These are phyloP conservation scores for Eucalyptus shirleyi DNA, from an alignment of 345 rosid genomes.

Conservation along the genomic window DNA sequence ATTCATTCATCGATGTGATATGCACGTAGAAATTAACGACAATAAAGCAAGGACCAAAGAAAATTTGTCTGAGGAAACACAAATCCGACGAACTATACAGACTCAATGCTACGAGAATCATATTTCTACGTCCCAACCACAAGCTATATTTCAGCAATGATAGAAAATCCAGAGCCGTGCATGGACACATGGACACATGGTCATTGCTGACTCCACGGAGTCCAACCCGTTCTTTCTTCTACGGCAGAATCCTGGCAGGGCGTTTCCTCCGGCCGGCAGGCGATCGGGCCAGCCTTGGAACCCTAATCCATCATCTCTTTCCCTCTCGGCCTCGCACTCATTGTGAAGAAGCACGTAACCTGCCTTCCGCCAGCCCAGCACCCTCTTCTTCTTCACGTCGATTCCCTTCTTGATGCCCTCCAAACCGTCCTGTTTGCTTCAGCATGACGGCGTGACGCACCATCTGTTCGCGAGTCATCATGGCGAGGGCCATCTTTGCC, in stretches of 20 bases:
- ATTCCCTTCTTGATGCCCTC: neutral
- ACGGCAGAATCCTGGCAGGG: fast-evolving
- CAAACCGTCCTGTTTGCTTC: neutral
- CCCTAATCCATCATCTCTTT: neutral
- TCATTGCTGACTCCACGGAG: neutral
- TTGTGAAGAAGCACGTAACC: neutral
- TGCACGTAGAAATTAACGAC: neutral
- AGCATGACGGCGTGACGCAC: neutral
- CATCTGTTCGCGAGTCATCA: neutral
- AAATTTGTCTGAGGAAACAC: neutral
- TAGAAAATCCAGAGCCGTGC: neutral
- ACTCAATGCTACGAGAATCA: neutral
- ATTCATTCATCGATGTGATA: too few relatives aligned
- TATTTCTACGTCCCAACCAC: neutral
- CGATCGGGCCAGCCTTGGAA: neutral
- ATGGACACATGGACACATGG: neutral
- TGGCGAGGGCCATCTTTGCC: neutral
- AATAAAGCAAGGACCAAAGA: neutral
- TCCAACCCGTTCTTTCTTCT: neutral
- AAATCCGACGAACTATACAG: neutral
- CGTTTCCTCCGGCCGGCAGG: neutral
- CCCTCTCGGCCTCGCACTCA: neutral
- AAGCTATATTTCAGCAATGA: neutral
- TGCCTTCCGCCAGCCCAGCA: neutral
- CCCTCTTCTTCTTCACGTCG: neutral